Evolutionary conservation across 2,329 filamentous ascomycete species (phyloP).

Genomic region (Aspergillus uvarum): DNA sequence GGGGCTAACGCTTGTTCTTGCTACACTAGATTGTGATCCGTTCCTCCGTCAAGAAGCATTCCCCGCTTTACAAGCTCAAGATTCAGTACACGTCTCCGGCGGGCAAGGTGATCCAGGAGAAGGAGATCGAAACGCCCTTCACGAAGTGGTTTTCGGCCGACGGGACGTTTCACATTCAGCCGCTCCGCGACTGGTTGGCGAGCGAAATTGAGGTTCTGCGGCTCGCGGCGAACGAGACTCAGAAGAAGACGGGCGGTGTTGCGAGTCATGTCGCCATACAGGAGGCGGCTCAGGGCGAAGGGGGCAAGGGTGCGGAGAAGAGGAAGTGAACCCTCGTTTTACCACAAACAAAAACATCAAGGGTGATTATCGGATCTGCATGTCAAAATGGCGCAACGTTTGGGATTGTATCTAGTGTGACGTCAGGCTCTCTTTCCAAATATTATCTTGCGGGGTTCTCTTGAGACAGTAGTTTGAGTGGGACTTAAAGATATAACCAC

Average conservation of each 20-base stretch:
- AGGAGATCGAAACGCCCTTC: constrained; percentile 57
- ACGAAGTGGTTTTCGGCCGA: constrained; percentile 61
- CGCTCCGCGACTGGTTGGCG: constrained; percentile 62
- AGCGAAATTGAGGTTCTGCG: constrained; percentile 57
- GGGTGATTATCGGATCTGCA: neutral
- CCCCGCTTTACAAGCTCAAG: constrained; percentile 75
- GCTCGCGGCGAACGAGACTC: constrained; percentile 45
- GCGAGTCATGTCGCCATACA: constrained; percentile 21
- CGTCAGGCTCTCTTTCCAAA: neutral
- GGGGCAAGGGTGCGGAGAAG: constrained; percentile 14
- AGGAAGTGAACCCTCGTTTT: constrained; percentile 11
- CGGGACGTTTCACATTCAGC: constrained; percentile 59
- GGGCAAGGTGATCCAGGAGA: constrained; percentile 44
- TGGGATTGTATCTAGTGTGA: neutral
- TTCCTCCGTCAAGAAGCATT: constrained; percentile 73
- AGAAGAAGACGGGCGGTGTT: constrained; percentile 31
- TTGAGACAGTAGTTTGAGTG: neutral
- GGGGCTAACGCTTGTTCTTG: neutral
- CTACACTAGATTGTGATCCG: constrained; percentile 66
- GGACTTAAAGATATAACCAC: neutral
- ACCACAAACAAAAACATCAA: too few species aligned
- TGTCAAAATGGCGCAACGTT: neutral
- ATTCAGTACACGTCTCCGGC: constrained; percentile 51
- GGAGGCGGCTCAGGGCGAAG: constrained; percentile 9
- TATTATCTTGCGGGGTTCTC: neutral